Percentiles rank a stretch among this genome's conserved stretches.
phyloP scores from a whole-genome alignment of 805 yeast genomes.

The Candida montana region DNA sequence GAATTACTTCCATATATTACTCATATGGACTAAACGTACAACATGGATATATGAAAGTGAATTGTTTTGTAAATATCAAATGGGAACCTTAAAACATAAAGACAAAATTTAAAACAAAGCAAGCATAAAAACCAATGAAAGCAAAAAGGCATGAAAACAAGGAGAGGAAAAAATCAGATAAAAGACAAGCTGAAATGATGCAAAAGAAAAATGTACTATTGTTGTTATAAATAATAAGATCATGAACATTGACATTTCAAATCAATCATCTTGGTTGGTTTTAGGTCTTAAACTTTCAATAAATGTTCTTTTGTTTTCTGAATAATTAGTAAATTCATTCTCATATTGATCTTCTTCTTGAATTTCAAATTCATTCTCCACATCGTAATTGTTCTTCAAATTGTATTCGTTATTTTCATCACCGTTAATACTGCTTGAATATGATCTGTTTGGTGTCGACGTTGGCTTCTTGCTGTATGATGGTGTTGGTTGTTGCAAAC shows the following conservation, averaged over 20 bases:
- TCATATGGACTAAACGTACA: too few species aligned
- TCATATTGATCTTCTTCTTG: conserved; percentile 41
- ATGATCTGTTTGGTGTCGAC: conserved; percentile 7
- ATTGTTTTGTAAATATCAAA: too few species aligned
- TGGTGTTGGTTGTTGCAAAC: conserved; percentile 24
- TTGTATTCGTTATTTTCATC: conserved; percentile 22
- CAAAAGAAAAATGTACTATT: too few species aligned
- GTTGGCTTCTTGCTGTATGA: conserved; percentile 16
- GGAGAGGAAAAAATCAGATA: too few species aligned
- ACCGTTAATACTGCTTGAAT: conserved; percentile 10
- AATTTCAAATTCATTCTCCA: conserved; percentile 27
- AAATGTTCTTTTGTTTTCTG: conserved; percentile 37
- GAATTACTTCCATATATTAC: too few species aligned
- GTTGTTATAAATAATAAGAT: neutral
- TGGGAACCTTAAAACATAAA: too few species aligned
- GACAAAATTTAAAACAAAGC: too few species aligned
- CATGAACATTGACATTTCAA: neutral
- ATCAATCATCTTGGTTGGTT: conserved; percentile 5
- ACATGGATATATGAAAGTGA: too few species aligned
- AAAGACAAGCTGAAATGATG: too few species aligned
- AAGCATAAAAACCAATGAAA: too few species aligned
- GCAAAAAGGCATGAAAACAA: too few species aligned
- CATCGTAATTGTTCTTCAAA: conserved; percentile 30
- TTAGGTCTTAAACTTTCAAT: conserved; percentile 37
- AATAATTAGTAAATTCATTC: conserved; percentile 42